Conservation (phyloP, 2,329 filamentous ascomycete genomes). For the Mycosphaerelloides madeirae region DNA sequence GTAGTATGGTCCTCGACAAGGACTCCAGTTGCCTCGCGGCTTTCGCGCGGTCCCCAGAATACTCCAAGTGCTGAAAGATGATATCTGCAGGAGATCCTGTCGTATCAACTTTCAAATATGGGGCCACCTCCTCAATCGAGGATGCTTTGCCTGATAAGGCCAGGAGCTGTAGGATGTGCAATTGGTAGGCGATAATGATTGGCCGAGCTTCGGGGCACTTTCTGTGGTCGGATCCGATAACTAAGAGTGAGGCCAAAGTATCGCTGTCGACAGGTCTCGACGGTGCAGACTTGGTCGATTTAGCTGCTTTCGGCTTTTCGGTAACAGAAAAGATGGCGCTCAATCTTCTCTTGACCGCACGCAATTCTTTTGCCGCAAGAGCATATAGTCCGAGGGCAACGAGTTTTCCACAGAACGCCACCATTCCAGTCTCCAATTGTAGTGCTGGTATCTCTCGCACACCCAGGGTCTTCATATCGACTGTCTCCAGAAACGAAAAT, state of each 20-base stretch:
- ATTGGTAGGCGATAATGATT: conserved; percentile 60
- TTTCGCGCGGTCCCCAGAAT: conserved; percentile 51
- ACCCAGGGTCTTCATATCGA: conserved; percentile 49
- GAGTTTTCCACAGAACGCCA: conserved; percentile 63
- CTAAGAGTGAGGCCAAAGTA: conserved; percentile 57
- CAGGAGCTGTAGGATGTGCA: conserved; percentile 61
- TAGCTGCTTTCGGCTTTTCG: not conserved
- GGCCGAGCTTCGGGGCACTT: conserved; percentile 39
- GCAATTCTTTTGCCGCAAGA: conserved; percentile 65
- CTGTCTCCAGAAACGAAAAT: conserved; percentile 59
- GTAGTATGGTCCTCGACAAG: conserved; percentile 60
- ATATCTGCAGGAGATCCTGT: conserved; percentile 56
- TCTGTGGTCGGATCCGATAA: conserved; percentile 49
- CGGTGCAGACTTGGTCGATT: not conserved
- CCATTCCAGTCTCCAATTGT: conserved; percentile 70
- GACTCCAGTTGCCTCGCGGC: conserved; percentile 62
- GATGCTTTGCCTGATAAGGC: conserved; percentile 56
- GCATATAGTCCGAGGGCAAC: conserved; percentile 60
- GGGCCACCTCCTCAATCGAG: conserved; percentile 54
- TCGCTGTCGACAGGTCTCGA: conserved; percentile 31
- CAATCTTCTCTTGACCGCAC: conserved; percentile 60
- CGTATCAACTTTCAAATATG: conserved; percentile 51
- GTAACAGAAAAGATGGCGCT: conserved; percentile 37
- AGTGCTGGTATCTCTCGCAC: conserved; percentile 55
- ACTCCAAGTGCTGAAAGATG: conserved; percentile 46